Evolutionary conservation across 176 grass and related monocot genomes (phyloP).

Genomic region (Carex kokanica): DNA sequence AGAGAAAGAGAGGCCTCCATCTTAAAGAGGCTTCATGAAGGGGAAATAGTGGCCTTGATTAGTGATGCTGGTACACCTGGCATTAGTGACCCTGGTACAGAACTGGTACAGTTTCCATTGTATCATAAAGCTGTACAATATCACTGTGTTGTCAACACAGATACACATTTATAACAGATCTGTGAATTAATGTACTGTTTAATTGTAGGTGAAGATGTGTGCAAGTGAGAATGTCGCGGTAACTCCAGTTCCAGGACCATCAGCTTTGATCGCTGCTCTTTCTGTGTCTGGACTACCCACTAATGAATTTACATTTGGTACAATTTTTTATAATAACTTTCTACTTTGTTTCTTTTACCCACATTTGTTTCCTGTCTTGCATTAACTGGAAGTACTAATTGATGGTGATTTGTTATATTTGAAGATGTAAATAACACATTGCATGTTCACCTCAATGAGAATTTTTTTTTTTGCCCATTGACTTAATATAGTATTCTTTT

Average conservation of each 20-base stretch:
- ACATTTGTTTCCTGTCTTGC: neutral
- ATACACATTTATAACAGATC: conserved; percentile 8
- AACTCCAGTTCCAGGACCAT: conserved; percentile 83
- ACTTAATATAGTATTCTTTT: conserved; percentile 33
- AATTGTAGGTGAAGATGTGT: conserved; percentile 75
- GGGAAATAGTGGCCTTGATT: conserved; percentile 85
- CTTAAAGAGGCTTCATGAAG: conserved; percentile 75
- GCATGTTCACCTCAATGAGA: conserved; percentile 18
- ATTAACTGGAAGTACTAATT: neutral
- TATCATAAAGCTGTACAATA: neutral
- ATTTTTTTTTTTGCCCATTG: neutral
- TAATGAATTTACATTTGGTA: conserved; percentile 96
- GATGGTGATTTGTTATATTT: neutral
- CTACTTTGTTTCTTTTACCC: neutral
- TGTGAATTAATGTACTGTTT: conserved; percentile 14
- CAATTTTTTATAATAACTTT: conserved; percentile 3
- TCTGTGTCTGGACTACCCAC: conserved; percentile 80
- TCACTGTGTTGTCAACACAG: neutral
- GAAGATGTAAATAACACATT: neutral
- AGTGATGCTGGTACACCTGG: conserved; percentile 94
- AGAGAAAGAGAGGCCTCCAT: conserved; percentile 72
- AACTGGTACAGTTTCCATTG: conserved; percentile 46
- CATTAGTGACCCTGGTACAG: conserved; percentile 86
- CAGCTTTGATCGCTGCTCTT: conserved; percentile 72
- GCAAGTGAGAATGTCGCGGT: conserved; percentile 63